Evolutionary conservation across 176 grass and related monocot species (phyloP), one percentile per base, ranked within the genome.

Genomic region (Avena eriantha): DNA sequence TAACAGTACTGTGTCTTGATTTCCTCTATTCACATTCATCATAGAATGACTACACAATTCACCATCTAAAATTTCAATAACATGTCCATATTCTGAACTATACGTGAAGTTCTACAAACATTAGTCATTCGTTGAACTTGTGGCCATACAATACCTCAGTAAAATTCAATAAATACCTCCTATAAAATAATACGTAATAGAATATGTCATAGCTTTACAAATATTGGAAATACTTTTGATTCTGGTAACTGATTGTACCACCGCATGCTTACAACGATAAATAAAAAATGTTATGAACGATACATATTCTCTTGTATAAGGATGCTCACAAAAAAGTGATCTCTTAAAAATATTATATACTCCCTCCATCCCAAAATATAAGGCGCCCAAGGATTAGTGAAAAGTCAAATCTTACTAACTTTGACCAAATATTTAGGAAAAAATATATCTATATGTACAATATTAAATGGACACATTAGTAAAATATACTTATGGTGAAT

Each of bases 1-100:
- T 10, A 53, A 73, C 55, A 73, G 9, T 87, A 74, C 3, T 51
- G 55, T 33, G 61, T 33, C 29, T 73, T 63, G 78, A 39, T 63
- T 58, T 80, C 65, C 57, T 22, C 51, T 2, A 75, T 80, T 45
- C 18, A 86, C 11, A 10, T 10, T 43, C 5, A 70, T 10, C 55
- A 54, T 0, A 7, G 7, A 79, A 79, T 41, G 8, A 55, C 7
- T 43, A 72, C n/a, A 72, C 10, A 83, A 63, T 73, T 4, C 47
- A 26, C 33, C 24, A 73, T 63, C 18, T 10, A 24, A 34, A 57
- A 33, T 46, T 86, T 26, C 58, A 64, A 85, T 77, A 50, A 41
- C 45, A 1, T 8, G 36, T 36, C 17, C 34, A 79, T 46, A 69
- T 79, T 69, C 29, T 29, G 29, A 29, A 29, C 29, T 29, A 29